Evolutionary conservation across 2,329 filamentous ascomycete genomes (phyloP), one percentile per base, ranked within the genome.

Genomic region (Byssochlamys sp.): DNA sequence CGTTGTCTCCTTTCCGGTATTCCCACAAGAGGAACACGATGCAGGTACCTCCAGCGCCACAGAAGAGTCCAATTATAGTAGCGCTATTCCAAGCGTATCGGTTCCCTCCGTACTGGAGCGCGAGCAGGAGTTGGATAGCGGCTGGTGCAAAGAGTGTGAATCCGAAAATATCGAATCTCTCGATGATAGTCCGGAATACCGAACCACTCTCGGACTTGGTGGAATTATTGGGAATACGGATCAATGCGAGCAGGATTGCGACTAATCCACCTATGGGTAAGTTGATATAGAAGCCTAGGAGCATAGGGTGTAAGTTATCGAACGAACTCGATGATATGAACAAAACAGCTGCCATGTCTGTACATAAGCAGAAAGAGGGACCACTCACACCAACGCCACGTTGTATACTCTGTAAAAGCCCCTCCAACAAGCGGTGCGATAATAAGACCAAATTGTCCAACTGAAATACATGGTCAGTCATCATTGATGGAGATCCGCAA

Each of bases 1-100:
- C 76, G n/a, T 70, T 63, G 26, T 79, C 74, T 10, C 71, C 73
- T 19, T 71, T 64, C 50, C 61, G 73, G 45, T 67, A 66, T 58
- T 81, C 74, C 58, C 72, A 66, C 14, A 60, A 59, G 3, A 75
- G 56, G 57, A 80, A 77, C 3, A 70, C 59, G n/a, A 72, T 59
- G 9, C 67, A 61, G 56, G 77, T 67, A 0, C 73, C 56, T 3
- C 63, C 73, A 27, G 75, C 76, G 45, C 75, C 75, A 53, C 78
- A 72, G n/a, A 81, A 70, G 0, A 71, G 66, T 0, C 77, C 78
- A 53, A 81, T 77, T 4, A 82, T 74, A 1, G 66, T 67, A 9
- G 71, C 60, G 31, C 61, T 66, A 25, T 65, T 66, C 76, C 76
- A 78, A 2, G 68, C 52, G 29, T 73, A 69, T 2, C 67, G 62